Base-by-base conservation (phyloP, 768 basidiomycete species). In the Tricholomella constricta region DNA sequence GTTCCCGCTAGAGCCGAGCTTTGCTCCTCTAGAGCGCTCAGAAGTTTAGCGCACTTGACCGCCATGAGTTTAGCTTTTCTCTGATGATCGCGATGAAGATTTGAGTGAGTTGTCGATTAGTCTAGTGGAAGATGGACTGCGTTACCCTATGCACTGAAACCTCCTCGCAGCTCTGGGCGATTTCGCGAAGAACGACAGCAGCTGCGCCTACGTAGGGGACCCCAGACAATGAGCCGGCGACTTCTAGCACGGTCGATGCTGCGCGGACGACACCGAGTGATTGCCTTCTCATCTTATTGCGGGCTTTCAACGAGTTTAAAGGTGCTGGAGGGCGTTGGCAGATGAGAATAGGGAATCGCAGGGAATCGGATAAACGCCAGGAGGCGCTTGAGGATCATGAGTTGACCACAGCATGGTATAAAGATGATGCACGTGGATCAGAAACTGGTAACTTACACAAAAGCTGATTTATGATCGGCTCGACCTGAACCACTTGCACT, bases 71-170 rank as follows among this genome's bases (percentile, higher is more conserved):
- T 65, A 17, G 76, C 70, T 59, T 76, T 79, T 57, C 66, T 58
- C 81, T 81, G 58, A 45, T 52, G 35, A 31, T 11, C 40, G 25
- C 11, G 17, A 23, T 35, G 22, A 34, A 51, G 20, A 42, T 49
- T 14, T 22, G 54, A 6, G 29, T 34, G n/a, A n/a, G n/a, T n/a
- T n/a, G n/a, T n/a, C n/a, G n/a, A n/a, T 43, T 36, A 55, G 45
- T 35, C 27, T 34, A n/a, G n/a, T 20, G 44, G 44, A 22, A 15
- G 51, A 31, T 49, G 38, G 54, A 45, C 20, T 34, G 34, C 42
- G 58, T 52, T 45, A 82, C 83, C 75, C 81, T 83, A 62, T 81
- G 74, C 19, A 74, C 62, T 19, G 70, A 62, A 17, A 83, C 71
- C 51, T 81, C 69, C 6, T 76, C 69, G 57, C 82, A 84, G 17